phyloP scores from a whole-genome alignment of 2,329 filamentous ascomycete species.

The Aspergillus costaricaensis region DNA sequence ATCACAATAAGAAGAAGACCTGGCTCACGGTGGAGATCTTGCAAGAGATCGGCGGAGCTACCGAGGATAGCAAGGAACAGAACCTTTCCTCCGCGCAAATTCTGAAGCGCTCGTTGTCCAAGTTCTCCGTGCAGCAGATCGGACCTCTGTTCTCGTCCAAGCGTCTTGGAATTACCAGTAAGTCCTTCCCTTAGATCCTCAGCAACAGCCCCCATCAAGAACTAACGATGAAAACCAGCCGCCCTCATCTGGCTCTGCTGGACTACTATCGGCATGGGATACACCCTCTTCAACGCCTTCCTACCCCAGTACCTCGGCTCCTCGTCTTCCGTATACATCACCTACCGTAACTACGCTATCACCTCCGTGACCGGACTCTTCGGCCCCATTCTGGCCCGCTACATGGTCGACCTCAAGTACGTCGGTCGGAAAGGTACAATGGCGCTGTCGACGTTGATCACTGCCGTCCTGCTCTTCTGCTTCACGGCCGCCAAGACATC shows the following conservation, averaged over 20 bases:
- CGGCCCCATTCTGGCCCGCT: slow-evolving; percentile 73
- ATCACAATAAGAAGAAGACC: no score
- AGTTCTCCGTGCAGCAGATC: no score
- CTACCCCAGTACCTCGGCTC: slow-evolving; percentile 78
- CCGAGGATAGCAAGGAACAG: no score
- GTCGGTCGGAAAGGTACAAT: slow-evolving; percentile 60
- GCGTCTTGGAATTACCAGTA: no score
- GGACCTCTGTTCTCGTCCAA: no score
- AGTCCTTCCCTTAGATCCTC: no score
- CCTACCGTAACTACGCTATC: slow-evolving; percentile 80
- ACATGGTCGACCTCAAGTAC: slow-evolving; percentile 70
- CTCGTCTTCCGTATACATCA: slow-evolving; percentile 47
- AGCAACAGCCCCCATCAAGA: no score
- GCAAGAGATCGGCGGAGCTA: no score
- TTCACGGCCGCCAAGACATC: slow-evolving; percentile 54
- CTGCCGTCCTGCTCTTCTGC: slow-evolving; percentile 56
- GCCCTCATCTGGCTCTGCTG: slow-evolving; percentile 74
- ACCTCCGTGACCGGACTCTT: slow-evolving; percentile 75
- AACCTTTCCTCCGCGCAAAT: no score
- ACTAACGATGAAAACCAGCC: slow-evolving; percentile 25
- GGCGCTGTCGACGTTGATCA: slow-evolving; percentile 54
- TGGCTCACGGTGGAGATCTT: no score
- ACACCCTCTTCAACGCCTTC: slow-evolving; percentile 86
- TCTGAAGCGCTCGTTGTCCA: no score
- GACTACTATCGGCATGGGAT: slow-evolving; percentile 81